phyloP scores from a whole-genome alignment of 148 eudicot species.

The Polygonum aviculare region DNA sequence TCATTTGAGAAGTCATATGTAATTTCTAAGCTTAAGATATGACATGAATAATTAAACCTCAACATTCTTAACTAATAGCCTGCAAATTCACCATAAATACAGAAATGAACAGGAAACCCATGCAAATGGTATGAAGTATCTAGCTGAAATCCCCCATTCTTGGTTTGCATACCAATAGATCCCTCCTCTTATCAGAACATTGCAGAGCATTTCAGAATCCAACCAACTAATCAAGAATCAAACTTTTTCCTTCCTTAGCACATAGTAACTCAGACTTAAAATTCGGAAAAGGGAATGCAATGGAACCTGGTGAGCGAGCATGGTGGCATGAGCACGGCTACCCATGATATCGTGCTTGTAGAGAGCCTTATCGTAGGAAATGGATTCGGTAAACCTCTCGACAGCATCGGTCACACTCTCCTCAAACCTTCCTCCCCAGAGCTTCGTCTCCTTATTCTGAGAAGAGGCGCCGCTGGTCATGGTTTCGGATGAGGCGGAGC shows the following conservation, averaged over 20 bases:
- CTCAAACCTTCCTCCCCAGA: conserved; percentile 97
- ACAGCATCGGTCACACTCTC: conserved; percentile 83
- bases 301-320: conserved; percentile 82
- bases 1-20: neutral
- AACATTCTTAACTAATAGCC: neutral
- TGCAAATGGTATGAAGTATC: neutral
- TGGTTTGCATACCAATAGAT: neutral
- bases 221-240: neutral
- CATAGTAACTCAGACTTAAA: neutral
- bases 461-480: conserved; percentile 14
- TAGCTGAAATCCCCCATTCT: neutral
- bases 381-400: conserved; percentile 88
- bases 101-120: neutral
- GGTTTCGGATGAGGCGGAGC: conserved; percentile 11
- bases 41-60: neutral
- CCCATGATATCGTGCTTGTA: conserved; percentile 95
- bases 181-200: neutral
- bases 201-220: neutral
- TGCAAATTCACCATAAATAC: neutral
- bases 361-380: conserved; percentile 76
- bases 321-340: conserved; percentile 87
- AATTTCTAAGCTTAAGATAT: neutral
- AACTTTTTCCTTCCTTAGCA: neutral
- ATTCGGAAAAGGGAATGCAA: neutral
- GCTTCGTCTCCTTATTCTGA: conserved; percentile 53